Evolutionary conservation across 2,329 filamentous ascomycete genomes (phyloP).

Genomic region (Hirsutella thompsonii): DNA sequence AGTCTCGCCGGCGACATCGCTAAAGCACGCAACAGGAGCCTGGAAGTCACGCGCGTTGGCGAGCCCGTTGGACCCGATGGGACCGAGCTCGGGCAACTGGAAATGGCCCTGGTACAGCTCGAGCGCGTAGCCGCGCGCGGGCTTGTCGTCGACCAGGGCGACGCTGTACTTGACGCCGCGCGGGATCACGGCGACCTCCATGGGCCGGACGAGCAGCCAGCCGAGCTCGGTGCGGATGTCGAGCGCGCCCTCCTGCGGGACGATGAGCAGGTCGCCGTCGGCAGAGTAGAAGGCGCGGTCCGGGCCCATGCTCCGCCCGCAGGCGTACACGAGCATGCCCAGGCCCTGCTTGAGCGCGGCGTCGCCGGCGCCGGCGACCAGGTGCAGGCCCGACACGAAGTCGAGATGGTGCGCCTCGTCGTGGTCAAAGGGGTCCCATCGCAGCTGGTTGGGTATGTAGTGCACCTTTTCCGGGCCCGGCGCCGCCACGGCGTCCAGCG

Average conservation of each 20-base stretch:
- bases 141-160: constrained; percentile 40
- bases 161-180: constrained; percentile 65
- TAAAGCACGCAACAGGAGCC: constrained; percentile 55
- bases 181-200: constrained; percentile 67
- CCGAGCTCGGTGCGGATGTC: constrained; percentile 72
- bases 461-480: constrained; percentile 8
- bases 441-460: constrained; percentile 59
- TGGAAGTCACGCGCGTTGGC: constrained; percentile 68
- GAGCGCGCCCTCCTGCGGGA: constrained; percentile 59
- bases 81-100: constrained; percentile 56
- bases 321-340: constrained; percentile 70
- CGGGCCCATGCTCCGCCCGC: constrained; percentile 63
- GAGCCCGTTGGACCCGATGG: constrained; percentile 62
- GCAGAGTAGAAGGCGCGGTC: constrained; percentile 72
- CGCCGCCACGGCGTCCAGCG: background rate
- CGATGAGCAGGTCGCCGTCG: constrained; percentile 67
- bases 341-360: constrained; percentile 66
- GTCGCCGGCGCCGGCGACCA: constrained; percentile 68
- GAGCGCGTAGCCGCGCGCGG: constrained; percentile 59
- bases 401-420: constrained; percentile 42
- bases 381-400: constrained; percentile 23
- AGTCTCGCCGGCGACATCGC: constrained; percentile 23
- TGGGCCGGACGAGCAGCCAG: constrained; percentile 59
- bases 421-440: constrained; percentile 72
- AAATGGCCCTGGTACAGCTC: constrained; percentile 66